Percentiles rank a stretch among this genome's conserved stretches.
phyloP scores from a whole-genome alignment of 208 protist species.

The Vickermania spadyakhi region DNA sequence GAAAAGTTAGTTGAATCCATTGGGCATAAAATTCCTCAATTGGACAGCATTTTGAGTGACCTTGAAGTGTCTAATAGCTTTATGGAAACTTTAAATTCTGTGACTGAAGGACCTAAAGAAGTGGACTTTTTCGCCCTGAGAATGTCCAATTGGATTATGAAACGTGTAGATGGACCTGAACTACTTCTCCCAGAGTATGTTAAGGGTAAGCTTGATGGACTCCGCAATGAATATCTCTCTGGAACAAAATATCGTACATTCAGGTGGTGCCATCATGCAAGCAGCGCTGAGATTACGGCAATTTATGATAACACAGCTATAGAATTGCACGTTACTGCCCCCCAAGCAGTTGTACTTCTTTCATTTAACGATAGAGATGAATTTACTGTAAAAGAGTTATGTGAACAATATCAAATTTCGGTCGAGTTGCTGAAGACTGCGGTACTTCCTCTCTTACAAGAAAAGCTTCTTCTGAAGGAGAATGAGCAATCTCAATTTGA shows the following conservation, averaged over 20 bases:
- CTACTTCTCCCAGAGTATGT: constrained; percentile 26
- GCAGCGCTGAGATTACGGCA: constrained; percentile 24
- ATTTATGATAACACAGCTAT: constrained; percentile 1
- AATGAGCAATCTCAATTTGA: not conserved
- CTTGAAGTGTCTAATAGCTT: constrained; percentile 38
- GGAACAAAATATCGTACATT: constrained; percentile 49
- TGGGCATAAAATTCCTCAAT: constrained; percentile 60
- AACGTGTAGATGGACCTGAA: constrained; percentile 52
- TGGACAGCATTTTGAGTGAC: constrained; percentile 87
- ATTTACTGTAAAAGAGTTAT: not conserved
- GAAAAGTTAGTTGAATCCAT: constrained; percentile 53
- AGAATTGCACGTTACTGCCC: constrained; percentile 38
- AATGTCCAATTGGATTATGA: constrained; percentile 58
- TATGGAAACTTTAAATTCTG: constrained; percentile 27
- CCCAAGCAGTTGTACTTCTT: constrained; percentile 69
- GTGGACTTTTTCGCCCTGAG: constrained; percentile 28
- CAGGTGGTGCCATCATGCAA: constrained; percentile 75
- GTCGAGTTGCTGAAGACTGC: not conserved
- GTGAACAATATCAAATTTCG: not conserved
- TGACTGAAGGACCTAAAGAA: constrained; percentile 7
- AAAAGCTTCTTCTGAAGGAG: not conserved
- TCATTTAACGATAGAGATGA: constrained; percentile 40
- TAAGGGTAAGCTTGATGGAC: constrained; percentile 29
- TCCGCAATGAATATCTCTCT: constrained; percentile 49
- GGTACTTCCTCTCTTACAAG: not conserved